Conservation (phyloP, 2,329 filamentous ascomycete species). For the Lanzia echinophila region DNA sequence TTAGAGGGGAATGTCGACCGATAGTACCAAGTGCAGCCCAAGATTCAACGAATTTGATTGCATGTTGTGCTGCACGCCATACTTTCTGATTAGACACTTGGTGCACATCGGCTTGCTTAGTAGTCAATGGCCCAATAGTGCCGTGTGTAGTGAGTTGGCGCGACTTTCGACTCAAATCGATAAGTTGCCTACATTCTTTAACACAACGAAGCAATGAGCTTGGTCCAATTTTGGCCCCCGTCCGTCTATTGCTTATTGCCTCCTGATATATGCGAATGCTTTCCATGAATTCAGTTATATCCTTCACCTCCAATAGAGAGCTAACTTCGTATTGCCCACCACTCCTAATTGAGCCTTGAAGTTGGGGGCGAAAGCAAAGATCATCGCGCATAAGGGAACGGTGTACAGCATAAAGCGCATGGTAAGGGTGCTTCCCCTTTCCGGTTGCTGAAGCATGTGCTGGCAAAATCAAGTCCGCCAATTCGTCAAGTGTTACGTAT, state of each 20-base stretch:
- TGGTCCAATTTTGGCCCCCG: background rate
- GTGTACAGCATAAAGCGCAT: constrained; percentile 63
- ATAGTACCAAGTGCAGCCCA: constrained; percentile 57
- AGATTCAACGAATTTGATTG: constrained; percentile 53
- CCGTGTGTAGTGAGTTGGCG: constrained; percentile 46
- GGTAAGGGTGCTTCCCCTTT: constrained; percentile 36
- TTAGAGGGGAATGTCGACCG: constrained; percentile 42
- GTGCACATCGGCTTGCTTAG: constrained; percentile 11
- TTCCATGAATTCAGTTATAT: constrained; percentile 43
- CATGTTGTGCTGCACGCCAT: constrained; percentile 10
- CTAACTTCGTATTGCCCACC: constrained; percentile 58
- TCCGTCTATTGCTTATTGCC: background rate
- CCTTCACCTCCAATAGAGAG: constrained; percentile 45
- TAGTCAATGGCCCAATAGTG: constrained; percentile 36
- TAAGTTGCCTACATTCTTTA: constrained; percentile 40
- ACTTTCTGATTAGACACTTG: background rate
- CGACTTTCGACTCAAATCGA: constrained; percentile 44
- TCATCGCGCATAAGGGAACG: constrained; percentile 54
- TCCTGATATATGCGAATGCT: constrained; percentile 33
- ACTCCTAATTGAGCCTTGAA: constrained; percentile 39
- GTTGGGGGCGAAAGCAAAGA: constrained; percentile 52
- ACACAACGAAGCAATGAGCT: constrained; percentile 37
- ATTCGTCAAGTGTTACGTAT: constrained; percentile 37
- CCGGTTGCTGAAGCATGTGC: constrained; percentile 14
- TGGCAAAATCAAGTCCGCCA: constrained; percentile 37